Base-by-base conservation (phyloP, 306 rosid species). In the Oemleria cerasiformis region DNA sequence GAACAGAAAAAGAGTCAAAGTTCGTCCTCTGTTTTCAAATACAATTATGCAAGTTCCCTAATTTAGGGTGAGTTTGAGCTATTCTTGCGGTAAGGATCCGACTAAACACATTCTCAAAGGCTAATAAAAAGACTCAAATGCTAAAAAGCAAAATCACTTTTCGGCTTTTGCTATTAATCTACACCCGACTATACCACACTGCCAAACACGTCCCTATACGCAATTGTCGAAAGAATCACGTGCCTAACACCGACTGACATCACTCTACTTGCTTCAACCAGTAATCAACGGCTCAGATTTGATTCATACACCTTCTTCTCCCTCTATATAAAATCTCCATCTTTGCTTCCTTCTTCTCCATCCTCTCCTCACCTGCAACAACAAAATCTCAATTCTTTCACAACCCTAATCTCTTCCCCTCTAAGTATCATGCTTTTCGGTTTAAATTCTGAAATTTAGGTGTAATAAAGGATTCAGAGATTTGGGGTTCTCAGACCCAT, bases 241-340 rank as follows among this genome's bases (percentile, higher is more conserved):
- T 65, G 65, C 48, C 48, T 34, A 36, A n/a, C 51, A 20, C 16
- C 42, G 14, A 39, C 19, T 47, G 12, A 38, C 3, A 11, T 5
- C 19, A 40, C 11, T 23, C 21, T 43, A 47, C 23, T 3, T 2
- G 40, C 0, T 9, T 6, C 63, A 39, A 5, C 8, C 58, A 43
- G 36, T 0, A 23, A 39, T 73, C 71, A 9, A 82, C 91, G 88
- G 84, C 57, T 48, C 23, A 60, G 82, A 88, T 79, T 66, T 19
- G 7, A 49, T 67, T 34, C 45, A 3, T 16, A 19, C 47, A 2
- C 9, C 40, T 2, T 1, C 21, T 0, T 0, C 43, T 17, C 39
- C 62, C 20, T 6, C 47, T 36, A 34, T 63, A 17, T 79, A 88
- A 80, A 71, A 84, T 36, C 15, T 13, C 67, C 12, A 30, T 6